These are phyloP conservation scores for Raphanus hybrid DNA, from an alignment of 441 rosid species.

Conservation along the genomic window DNA sequence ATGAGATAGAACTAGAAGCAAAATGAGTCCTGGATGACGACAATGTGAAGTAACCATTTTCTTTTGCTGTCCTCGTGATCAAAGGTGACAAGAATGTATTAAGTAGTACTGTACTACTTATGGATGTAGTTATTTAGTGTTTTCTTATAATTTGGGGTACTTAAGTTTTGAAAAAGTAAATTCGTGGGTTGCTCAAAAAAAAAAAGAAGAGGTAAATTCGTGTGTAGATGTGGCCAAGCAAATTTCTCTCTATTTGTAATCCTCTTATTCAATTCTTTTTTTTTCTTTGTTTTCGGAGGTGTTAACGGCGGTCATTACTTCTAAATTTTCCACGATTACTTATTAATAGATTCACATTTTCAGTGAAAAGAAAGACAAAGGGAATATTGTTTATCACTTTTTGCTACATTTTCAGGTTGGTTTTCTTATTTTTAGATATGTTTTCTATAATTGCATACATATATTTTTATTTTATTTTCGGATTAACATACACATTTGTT, in stretches of 20 bases:
- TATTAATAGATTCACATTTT: not conserved
- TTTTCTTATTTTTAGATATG: not conserved
- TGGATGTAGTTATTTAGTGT: not conserved
- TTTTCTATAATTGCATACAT: not conserved
- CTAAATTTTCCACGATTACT: not conserved
- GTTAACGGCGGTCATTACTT: not conserved
- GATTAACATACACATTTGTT: not conserved
- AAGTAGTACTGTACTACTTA: not conserved
- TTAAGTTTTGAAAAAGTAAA: not conserved
- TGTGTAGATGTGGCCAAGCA: slow-evolving; percentile 21
- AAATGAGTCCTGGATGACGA: not conserved
- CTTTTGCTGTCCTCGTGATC: not conserved
- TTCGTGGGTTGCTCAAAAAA: not conserved
- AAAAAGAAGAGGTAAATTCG: not conserved
- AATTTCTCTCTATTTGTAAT: not conserved
- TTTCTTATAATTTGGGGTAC: not conserved
- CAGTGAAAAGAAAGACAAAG: too few relatives aligned
- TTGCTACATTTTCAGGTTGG: not conserved
- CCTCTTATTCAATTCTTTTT: not conserved
- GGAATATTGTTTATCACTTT: not conserved
- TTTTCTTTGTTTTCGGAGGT: not conserved
- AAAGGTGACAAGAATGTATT: slow-evolving; percentile 3
- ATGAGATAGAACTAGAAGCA: slow-evolving; percentile 14
- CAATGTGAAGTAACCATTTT: slow-evolving; percentile 26
- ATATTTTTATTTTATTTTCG: not conserved